Base-by-base conservation (phyloP, 2,329 filamentous ascomycete species). In the Ascomycota sp. region DNA sequence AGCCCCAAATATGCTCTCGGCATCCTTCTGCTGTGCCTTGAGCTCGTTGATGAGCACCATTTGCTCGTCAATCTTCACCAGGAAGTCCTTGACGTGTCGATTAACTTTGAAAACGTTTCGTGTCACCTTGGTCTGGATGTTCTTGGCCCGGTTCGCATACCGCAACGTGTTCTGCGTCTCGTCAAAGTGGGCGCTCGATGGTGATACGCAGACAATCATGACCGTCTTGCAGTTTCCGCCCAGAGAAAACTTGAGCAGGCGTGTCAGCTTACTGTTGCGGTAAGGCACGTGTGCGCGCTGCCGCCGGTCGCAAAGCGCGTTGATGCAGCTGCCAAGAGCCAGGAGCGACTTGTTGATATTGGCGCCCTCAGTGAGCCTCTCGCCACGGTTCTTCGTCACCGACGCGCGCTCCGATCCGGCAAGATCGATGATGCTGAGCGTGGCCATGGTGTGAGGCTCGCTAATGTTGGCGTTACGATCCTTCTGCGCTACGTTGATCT, bases 261-360 rank as follows among this genome's bases (percentile, higher is more conserved):
- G 75, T 0, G 89, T 98, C 32, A 98, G 73, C 46, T 95, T 98
- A 38, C 86, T 95, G 57, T 98, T 95, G 42, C 89, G 73, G 57
- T 98, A 98, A 1, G 89, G 89, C 10, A 98, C 79, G 51, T 98
- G 89, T 40, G 91, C 89, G 39, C 72, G 76, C 56, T 89, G 92
- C 30, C 82, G 71, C 4, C 80, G 72, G 46, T 98, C 89, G 55
- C 89, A 98, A 11, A 98, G 71, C 5, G 89, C 91, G 44, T 98
- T 98, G 63, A 98, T 98, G 56, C 89, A 98, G 53, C 86, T 86
- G 36, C 89, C 89, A 7, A 98, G 60, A 0, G 89, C 86, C 11
- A 98, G 70, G 3, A 98, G 64, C 2, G 89, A 98, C 48, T 95
- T 94, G 69, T 98, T 98, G 68, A 98, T 98, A 53, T 98, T 98